Evolutionary conservation across 768 basidiomycete genomes (phyloP), one percentile per base, ranked within the genome.

Genomic region (Lentinula edodes): DNA sequence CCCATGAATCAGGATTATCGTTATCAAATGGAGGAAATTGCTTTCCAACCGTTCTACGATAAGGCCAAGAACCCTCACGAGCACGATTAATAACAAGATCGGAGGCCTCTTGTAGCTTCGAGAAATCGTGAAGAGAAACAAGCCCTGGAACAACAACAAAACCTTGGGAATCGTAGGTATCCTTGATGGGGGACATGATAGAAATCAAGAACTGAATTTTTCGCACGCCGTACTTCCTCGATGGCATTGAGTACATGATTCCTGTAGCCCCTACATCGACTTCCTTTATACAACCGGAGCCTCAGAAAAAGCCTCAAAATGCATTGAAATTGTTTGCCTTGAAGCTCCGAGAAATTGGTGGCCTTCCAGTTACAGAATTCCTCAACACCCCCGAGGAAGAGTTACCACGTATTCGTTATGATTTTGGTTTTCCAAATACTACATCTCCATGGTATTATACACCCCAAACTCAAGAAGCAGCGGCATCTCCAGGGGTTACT

Each of bases 1-100:
- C 91, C 90, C 90, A 91, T 0, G 86, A 83, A 71, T 92, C 90
- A 1, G 83, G 80, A 56, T 83, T 72, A 15, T 74, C 75, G 36
- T 80, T 72, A 57, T 80, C 85, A 65, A 79, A 91, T 0, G 90
- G 90, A 3, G 90, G 89, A 63, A 91, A 92, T 69, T 90, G 88
- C 63, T 86, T 87, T 1, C 91, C 90, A 16, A 92, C 87, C 0
- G 84, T 86, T 39, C 90, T 81, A 3, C 88, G 77, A 65, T 87
- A 78, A 0, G 82, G 74, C 90, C 90, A 92, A 2, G 69, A 62
- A 1, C 88, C 88, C 0, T 74, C 56, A 5, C 90, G 83, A 0
- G 89, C 88, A 34, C 76, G 78, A 18, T 72, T 66, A 23, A 85
- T 76, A 3, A 76, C 80, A 20, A 79, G 72, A 13, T 80, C 79